Evolutionary conservation across 495 filamentous ascomycete genomes (phyloP).

Genomic region (Aspergillus cristatus): DNA sequence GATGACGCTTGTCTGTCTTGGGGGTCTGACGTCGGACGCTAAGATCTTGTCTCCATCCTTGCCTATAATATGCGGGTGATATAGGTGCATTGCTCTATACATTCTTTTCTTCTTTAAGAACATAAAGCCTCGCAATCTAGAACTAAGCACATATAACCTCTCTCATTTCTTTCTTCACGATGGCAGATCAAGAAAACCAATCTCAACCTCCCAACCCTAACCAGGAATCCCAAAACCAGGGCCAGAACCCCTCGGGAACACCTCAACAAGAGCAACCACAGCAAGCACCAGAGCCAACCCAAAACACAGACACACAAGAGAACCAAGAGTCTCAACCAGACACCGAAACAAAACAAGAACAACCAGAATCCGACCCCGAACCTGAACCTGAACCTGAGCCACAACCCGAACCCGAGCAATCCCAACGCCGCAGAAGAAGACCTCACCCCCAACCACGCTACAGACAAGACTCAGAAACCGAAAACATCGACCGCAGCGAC

Average conservation of each 20-base stretch:
- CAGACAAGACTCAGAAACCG: constrained; percentile 27
- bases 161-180: constrained; percentile 23
- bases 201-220: constrained; percentile 19
- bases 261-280: constrained; percentile 11
- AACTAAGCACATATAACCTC: constrained; percentile 1
- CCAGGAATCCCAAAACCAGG: constrained; percentile 29
- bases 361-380: constrained; percentile 8
- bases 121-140: not conserved
- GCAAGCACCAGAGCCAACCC: constrained; percentile 8
- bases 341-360: constrained; percentile 12
- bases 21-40: too few species aligned
- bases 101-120: constrained; percentile 23
- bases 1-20: too few species aligned
- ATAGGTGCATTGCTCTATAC: not conserved
- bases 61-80: too few species aligned
- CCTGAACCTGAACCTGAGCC: constrained; percentile 20
- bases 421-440: constrained; percentile 18
- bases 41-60: too few species aligned
- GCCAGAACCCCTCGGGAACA: constrained; percentile 16
- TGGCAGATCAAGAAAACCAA: constrained; percentile 29
- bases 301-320: constrained; percentile 6
- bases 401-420: constrained; percentile 11
- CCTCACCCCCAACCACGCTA: constrained; percentile 17
- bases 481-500: constrained; percentile 26
- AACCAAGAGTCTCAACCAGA: constrained; percentile 4